Base-by-base conservation (phyloP, 2,329 filamentous ascomycete species). In the Calonectria pteridis region DNA sequence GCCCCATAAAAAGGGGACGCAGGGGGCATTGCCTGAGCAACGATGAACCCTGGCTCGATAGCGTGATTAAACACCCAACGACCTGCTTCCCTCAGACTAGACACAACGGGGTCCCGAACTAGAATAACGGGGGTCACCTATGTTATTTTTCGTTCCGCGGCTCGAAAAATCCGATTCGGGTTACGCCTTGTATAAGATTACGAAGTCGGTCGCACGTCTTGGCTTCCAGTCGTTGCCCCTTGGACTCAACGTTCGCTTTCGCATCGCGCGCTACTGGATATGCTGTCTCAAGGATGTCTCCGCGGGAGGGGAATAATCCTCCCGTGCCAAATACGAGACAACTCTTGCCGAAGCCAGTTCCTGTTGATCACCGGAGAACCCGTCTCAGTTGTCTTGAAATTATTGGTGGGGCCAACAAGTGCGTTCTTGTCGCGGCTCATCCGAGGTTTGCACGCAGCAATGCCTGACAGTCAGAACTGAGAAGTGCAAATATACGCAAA, bases 1-100 rank as follows among this genome's bases (percentile, higher is more conserved):
- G 55, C 55, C 55, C 55, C 55, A 62, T 62, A 62, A 62, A 40
- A 62, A 62, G 55, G 55, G 33, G 55, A 7, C 14, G n/a, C 55
- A 62, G 10, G 55, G 33, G 55, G 55, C 33, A 62, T 62, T 62
- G 55, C 55, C 55, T 40, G 23, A 62, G 55, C 55, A 62, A 62
- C 55, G 35, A 62, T 62, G 5, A 62, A 62, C 55, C 55, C 55
- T 62, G 55, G 55, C 13, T 20, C 33, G 6, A 40, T 62, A 40
- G 55, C 55, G 55, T 62, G 33, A 62, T 62, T 20, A 28, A 62
- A 62, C 37, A 26, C 18, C 4, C 18, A 62, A 2, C 55, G 55
- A 28, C 31, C 55, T 62, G 35, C 55, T 62, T 14, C 29, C 23
- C 28, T 13, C 23, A 55, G 51, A 33, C 51, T 55, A n/a, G 33